Evolutionary conservation across 73 alveolate genomes (phyloP).

Genomic region (Paramecium octaurelia): DNA sequence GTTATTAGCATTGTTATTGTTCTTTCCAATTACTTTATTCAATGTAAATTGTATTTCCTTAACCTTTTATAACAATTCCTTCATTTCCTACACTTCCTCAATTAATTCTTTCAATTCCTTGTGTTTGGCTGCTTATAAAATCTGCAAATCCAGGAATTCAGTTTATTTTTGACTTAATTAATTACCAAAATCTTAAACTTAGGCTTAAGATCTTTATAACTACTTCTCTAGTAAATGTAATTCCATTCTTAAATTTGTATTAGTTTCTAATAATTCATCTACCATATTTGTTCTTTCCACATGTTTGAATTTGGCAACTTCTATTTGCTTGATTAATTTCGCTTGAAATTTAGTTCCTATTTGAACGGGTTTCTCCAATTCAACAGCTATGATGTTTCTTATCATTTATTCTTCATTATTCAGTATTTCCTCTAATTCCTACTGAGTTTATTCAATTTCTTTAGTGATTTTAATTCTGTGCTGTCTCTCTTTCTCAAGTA

Average conservation of each 20-base stretch:
- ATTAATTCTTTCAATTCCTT: not conserved
- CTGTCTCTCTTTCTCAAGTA: not conserved
- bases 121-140: not conserved
- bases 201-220: conserved; percentile 25
- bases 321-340: not conserved
- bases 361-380: conserved; percentile 17
- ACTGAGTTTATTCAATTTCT: not conserved
- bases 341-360: not conserved
- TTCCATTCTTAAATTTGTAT: not conserved
- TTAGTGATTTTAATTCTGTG: not conserved
- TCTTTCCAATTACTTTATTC: not conserved
- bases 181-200: conserved; percentile 20
- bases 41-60: not conserved
- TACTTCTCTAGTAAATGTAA: not conserved
- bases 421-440: not conserved
- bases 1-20: not conserved
- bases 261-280: not conserved
- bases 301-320: not conserved
- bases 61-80: not conserved
- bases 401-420: conserved; percentile 17
- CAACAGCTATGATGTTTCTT: not conserved
- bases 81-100: not conserved
- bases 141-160: not conserved
- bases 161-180: not conserved
- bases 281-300: conserved; percentile 21